Conservation (phyloP, 305 asterid species). For the Solanum hybrid region DNA sequence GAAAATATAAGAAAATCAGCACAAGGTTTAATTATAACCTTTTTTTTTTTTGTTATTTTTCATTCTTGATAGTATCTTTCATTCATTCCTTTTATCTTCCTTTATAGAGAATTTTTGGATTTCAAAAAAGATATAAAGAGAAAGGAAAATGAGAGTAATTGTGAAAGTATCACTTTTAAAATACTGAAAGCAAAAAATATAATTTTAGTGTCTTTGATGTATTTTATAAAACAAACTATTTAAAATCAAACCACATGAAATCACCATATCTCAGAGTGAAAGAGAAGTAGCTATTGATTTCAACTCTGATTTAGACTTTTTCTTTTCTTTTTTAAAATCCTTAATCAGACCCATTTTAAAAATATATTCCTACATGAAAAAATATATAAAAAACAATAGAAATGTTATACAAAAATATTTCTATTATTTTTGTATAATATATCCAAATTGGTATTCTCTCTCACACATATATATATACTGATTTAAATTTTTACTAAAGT, state of each 20-base stretch:
- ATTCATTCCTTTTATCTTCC: not conserved
- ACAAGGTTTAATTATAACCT: too few species aligned
- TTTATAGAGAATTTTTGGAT: not conserved
- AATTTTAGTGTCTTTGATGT: not conserved
- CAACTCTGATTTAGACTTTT: not conserved
- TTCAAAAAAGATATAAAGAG: not conserved
- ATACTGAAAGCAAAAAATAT: not conserved
- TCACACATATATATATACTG: not conserved
- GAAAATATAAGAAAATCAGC: too few species aligned
- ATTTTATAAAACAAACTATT: not conserved
- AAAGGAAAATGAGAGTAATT: not conserved
- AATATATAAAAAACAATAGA: not conserved
- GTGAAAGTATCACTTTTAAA: not conserved
- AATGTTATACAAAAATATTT: too few species aligned
- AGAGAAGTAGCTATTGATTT: not conserved
- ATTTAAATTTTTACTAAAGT: not conserved
- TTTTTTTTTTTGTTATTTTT: too few species aligned
- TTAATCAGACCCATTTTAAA: not conserved
- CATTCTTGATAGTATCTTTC: not conserved
- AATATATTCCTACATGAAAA: not conserved
- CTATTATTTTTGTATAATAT: not conserved
- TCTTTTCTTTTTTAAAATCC: too few species aligned
- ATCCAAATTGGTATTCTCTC: not conserved
- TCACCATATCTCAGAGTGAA: not conserved
- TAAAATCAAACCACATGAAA: not conserved